A percentile compares a stretch with the other conserved stretches of the same genome.
Evolutionary conservation across 768 basidiomycete species (phyloP).

Genomic region (Postia placenta): DNA sequence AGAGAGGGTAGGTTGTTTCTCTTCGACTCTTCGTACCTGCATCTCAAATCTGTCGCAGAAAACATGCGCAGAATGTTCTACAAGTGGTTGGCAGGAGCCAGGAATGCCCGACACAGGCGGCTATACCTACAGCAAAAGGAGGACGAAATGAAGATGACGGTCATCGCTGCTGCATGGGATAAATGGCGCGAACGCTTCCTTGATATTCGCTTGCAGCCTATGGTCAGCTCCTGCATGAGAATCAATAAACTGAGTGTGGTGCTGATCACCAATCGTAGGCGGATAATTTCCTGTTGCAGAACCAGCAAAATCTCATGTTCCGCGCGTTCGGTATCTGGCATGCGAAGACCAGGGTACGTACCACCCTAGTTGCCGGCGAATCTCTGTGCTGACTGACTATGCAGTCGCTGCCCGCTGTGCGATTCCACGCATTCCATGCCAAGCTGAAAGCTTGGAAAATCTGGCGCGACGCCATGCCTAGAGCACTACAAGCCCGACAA

Average conservation of each 20-base stretch:
- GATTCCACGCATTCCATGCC: slow-evolving; percentile 56
- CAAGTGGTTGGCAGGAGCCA: slow-evolving; percentile 60
- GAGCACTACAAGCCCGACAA: slow-evolving; percentile 54
- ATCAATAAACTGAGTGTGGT: no score
- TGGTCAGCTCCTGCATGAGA: slow-evolving; percentile 38
- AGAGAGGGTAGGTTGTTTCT: slow-evolving; percentile 54
- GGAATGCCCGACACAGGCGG: slow-evolving; percentile 56
- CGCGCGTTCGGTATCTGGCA: slow-evolving; percentile 73
- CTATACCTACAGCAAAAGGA: slow-evolving; percentile 54
- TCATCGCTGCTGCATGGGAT: slow-evolving; percentile 61
- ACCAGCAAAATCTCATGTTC: slow-evolving; percentile 54
- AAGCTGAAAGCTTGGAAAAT: slow-evolving; percentile 57
- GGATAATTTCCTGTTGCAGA: slow-evolving; percentile 51
- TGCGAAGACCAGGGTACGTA: slow-evolving; percentile 60
- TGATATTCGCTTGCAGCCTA: slow-evolving; percentile 56
- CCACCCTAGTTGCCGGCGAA: no score
- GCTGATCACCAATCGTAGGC: slow-evolving; percentile 40
- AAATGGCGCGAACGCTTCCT: slow-evolving; percentile 72
- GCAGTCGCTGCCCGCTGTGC: slow-evolving; percentile 75
- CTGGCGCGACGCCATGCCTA: slow-evolving; percentile 70
- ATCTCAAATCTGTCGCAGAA: slow-evolving; percentile 41
- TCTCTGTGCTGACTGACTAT: not conserved
- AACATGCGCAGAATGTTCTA: slow-evolving; percentile 60
- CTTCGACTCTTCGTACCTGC: not conserved
- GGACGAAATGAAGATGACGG: slow-evolving; percentile 48